A percentile compares a stretch with the other conserved stretches of the same genome.
These are phyloP conservation scores for Lolium rigidum DNA, from an alignment of 176 grass and related monocot genomes.

Conservation along the genomic window DNA sequence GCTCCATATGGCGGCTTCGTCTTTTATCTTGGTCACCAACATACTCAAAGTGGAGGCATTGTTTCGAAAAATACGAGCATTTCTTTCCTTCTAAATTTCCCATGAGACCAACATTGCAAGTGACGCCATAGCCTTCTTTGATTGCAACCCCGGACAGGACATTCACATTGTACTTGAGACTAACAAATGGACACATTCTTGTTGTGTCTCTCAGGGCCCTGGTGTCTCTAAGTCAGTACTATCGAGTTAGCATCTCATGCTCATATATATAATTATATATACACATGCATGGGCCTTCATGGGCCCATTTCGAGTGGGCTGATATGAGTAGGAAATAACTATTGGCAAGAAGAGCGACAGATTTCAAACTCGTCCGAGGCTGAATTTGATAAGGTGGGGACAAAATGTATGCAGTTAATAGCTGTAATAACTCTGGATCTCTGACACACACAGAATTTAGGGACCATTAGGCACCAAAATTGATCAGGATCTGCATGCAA, in stretches of 20 bases:
- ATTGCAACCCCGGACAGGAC: too few species aligned
- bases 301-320: not conserved
- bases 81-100: too few species aligned
- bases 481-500: constrained; percentile 31
- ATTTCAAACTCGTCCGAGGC: not conserved
- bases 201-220: too few species aligned
- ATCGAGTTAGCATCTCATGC: not conserved
- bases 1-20: too few species aligned
- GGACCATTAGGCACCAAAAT: constrained; percentile 14
- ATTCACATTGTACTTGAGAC: too few species aligned
- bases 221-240: too few species aligned
- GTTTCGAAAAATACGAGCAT: too few species aligned
- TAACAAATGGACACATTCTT: too few species aligned
- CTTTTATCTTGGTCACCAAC: too few species aligned
- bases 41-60: too few species aligned
- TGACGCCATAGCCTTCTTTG: too few species aligned
- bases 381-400: not conserved
- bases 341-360: not conserved
- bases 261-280: not conserved
- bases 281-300: not conserved
- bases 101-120: too few species aligned
- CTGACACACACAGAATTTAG: not conserved
- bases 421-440: not conserved
- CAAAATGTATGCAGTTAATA: not conserved
- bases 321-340: not conserved